phyloP scores from a whole-genome alignment of 192 early-diverging fungal species.

The Coemansia sp. region DNA sequence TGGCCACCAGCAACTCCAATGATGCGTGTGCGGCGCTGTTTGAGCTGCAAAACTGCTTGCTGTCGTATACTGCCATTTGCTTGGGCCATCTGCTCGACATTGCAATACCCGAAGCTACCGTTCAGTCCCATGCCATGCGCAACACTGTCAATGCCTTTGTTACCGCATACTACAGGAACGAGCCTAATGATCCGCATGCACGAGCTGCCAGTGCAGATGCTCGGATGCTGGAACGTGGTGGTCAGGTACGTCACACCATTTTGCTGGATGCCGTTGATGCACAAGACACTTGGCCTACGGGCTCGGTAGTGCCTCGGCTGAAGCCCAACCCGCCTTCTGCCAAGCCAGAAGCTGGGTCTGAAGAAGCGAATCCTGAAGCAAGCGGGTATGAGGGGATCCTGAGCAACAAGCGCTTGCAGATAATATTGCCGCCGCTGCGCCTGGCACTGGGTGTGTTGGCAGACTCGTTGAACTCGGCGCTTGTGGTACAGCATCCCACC shows the following conservation, averaged over 20 bases:
- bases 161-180: conserved; percentile 11
- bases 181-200: conserved; percentile 22
- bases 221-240: conserved; percentile 1
- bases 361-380: background rate
- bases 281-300: background rate
- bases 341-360: background rate
- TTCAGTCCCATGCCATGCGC: conserved; percentile 2
- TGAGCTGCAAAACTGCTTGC: conserved; percentile 16
- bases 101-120: background rate
- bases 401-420: conserved; percentile 19
- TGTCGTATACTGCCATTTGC: conserved; percentile 20
- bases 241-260: background rate
- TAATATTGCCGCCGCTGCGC: conserved; percentile 15
- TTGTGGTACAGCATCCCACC: conserved; percentile 27
- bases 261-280: background rate
- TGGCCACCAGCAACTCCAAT: conserved; percentile 5
- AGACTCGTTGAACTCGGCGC: conserved; percentile 23
- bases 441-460: conserved; percentile 16
- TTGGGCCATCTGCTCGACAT: conserved; percentile 17
- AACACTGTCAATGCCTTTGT: conserved; percentile 22
- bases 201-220: conserved; percentile 14
- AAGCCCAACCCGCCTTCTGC: too few relatives aligned
- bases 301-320: too few relatives aligned
- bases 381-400: conserved; percentile 3
- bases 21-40: conserved; percentile 9